Percentiles rank a stretch among this genome's conserved stretches.
Evolutionary conservation across 768 basidiomycete genomes (phyloP).

Genomic region (Sarcodon aspratus): DNA sequence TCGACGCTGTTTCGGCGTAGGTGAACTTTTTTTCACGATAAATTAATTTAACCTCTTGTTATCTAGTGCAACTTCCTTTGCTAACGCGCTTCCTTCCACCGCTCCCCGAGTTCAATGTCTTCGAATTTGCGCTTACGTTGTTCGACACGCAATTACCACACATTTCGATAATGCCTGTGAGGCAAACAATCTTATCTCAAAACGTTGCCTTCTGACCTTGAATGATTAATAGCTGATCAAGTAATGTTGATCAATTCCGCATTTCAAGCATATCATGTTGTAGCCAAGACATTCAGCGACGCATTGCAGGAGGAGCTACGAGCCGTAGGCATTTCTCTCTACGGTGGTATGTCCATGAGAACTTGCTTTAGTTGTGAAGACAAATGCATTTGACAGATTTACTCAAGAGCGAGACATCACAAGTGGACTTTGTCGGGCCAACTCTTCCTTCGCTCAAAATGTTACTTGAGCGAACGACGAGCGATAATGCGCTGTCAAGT

Average conservation of each 20-base stretch:
- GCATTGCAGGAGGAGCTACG: slow-evolving; percentile 64
- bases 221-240: slow-evolving; percentile 29
- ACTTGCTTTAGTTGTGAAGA: not conserved
- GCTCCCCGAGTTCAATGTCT: slow-evolving; percentile 46
- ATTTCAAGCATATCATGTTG: slow-evolving; percentile 47
- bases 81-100: slow-evolving; percentile 3
- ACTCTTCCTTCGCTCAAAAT: slow-evolving; percentile 72
- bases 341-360: slow-evolving; percentile 41
- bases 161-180: slow-evolving; percentile 41
- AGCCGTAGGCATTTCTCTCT: slow-evolving; percentile 68
- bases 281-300: slow-evolving; percentile 46
- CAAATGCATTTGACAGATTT: slow-evolving; percentile 36
- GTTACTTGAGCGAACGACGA: slow-evolving; percentile 46
- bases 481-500: slow-evolving; percentile 30
- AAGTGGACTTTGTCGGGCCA: slow-evolving; percentile 70
- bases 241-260: slow-evolving; percentile 52
- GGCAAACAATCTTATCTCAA: not conserved
- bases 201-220: no score
- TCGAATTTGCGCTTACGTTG: slow-evolving; percentile 69
- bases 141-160: slow-evolving; percentile 60
- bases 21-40: not conserved
- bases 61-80: not conserved
- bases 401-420: slow-evolving; percentile 76
- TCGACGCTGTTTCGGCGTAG: not conserved
- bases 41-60: slow-evolving; percentile 2